These are phyloP conservation scores for Diospyros lotus DNA, from an alignment of 148 eudicot genomes.

Conservation along the genomic window DNA sequence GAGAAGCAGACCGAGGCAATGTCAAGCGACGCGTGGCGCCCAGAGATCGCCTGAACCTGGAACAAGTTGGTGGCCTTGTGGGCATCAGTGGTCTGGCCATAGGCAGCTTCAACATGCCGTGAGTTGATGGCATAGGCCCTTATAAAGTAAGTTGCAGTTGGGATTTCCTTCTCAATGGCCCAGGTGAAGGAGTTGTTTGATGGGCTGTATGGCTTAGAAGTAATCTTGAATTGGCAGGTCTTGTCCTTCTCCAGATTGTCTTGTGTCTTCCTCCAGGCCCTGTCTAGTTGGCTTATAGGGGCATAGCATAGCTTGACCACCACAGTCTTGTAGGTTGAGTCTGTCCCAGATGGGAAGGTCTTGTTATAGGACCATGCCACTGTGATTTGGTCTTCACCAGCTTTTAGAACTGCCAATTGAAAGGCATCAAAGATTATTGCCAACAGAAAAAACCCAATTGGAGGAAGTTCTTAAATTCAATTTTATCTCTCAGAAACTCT, in stretches of 20 bases:
- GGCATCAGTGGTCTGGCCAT: constrained; percentile 46
- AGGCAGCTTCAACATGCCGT: constrained; percentile 29
- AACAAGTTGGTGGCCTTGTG: constrained; percentile 33
- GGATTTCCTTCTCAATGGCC: constrained; percentile 44
- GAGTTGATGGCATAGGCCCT: constrained; percentile 54
- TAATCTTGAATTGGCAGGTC: constrained; percentile 55
- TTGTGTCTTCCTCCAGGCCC: constrained; percentile 67
- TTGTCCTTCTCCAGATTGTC: constrained; percentile 58
- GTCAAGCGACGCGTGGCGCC: constrained; percentile 63
- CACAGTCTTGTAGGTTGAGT: constrained; percentile 47
- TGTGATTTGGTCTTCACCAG: constrained; percentile 42
- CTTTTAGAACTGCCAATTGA: constrained; percentile 28
- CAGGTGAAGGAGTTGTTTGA: constrained; percentile 32
- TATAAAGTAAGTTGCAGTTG: constrained; percentile 58
- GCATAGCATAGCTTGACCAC: constrained; percentile 63
- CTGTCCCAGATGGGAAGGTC: constrained; percentile 21
- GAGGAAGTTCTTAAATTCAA: neutral
- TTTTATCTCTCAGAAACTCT: neutral
- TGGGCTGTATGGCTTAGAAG: constrained; percentile 26
- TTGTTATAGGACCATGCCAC: constrained; percentile 49
- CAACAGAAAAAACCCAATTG: neutral
- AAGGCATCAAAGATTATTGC: neutral
- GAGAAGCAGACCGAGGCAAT: constrained; percentile 63
- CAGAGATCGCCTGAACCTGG: constrained; percentile 44
- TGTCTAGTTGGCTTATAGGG: constrained; percentile 60